Evolutionary conservation across 768 basidiomycete species (phyloP), one percentile per base, ranked within the genome.

Genomic region (Steccherinum ochraceum): DNA sequence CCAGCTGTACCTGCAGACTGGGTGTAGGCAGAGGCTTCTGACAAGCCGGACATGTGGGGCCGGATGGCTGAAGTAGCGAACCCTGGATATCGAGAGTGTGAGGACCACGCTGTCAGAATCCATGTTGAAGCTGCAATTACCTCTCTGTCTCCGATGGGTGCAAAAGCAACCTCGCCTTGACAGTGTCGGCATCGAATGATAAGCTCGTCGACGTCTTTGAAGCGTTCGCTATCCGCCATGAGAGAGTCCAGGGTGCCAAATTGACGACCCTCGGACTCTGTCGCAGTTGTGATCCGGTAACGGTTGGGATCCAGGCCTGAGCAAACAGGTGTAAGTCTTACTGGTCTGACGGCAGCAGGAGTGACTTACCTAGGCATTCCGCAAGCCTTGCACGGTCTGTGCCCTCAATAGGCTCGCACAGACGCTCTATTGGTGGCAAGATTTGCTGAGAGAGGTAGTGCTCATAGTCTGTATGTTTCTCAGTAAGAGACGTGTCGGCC

Each of bases 361-460:
- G 25, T 13, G 19, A 66, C 77, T 48, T 63, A 92, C 93, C 95
- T 4, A 99, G 80, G 64, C 93, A 97, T 70, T 98, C 95, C 0
- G 96, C 96, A 19, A 99, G 71, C 27, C 94, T 79, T 5, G 93
- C 74, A 23, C 90, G 80, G 59, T 98, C 95, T 0, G 94, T 97
- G 5, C 94, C 95, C 58, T 96, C 92, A 42, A 99, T 98, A 1
- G 90, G 86, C 40, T 96, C 96, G 64, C 96, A 99, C 45, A 99
- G 69, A 57, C 96, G 85, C 62, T 96, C 90, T 51, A 98, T 84
- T 0, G 96, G 94, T 3, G 96, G 96, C 2, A 99, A 71, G 25
- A 99, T 81, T 69, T 99, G 96, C 23, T 90, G 80, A 3, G 87
- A 80, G 7, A 99, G 74, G 66, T 98, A 99, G 65, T 89, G 80